A percentile compares a stretch with the other conserved stretches of the same genome.
These are phyloP conservation scores for Epicoccum sorghinum DNA, from an alignment of 2,329 filamentous ascomycete genomes.

Conservation along the genomic window DNA sequence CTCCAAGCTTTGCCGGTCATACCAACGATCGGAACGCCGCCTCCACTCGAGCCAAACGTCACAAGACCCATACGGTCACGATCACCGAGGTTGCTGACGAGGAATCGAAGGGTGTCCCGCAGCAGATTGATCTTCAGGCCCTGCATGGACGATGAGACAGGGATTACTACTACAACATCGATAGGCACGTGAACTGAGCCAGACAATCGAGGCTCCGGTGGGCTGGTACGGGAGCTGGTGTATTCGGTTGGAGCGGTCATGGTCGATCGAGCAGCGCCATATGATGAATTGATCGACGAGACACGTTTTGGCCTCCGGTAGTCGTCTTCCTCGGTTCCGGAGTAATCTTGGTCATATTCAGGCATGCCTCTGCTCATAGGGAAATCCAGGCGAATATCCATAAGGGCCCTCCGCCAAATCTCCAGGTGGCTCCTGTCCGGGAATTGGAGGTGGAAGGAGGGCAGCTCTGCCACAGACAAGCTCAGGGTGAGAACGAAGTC, in stretches of 20 bases:
- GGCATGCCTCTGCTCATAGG: conserved; percentile 60
- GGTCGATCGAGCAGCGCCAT: conserved; percentile 79
- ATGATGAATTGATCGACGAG: conserved; percentile 84
- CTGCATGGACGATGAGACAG: conserved; percentile 98
- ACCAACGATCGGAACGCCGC: conserved; percentile 92
- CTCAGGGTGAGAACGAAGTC: conserved; percentile 87
- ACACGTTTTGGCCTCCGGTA: conserved; percentile 72
- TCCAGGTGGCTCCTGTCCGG: conserved; percentile 83
- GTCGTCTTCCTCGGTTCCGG: conserved; percentile 88
- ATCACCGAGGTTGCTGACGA: conserved; percentile 87
- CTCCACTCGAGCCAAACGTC: conserved; percentile 92
- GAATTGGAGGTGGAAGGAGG: conserved; percentile 92
- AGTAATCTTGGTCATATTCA: conserved; percentile 81
- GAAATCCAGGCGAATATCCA: conserved; percentile 80
- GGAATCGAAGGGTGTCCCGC: conserved; percentile 87
- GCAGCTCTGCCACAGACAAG: conserved; percentile 88
- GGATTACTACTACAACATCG: conserved; percentile 94
- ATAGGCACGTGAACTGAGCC: conserved; percentile 82
- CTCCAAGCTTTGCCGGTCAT: conserved; percentile 97
- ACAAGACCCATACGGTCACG: conserved; percentile 96
- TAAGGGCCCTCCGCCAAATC: conserved; percentile 84
- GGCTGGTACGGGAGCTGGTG: conserved; percentile 65
- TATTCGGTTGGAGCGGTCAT: conserved; percentile 94
- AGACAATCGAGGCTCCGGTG: conserved; percentile 52
- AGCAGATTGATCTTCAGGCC: conserved; percentile 97